Percentiles rank a stretch among this genome's conserved stretches.
These are phyloP conservation scores for Colletotrichum navitas DNA, from an alignment of 2,329 filamentous ascomycete genomes.

Conservation along the genomic window DNA sequence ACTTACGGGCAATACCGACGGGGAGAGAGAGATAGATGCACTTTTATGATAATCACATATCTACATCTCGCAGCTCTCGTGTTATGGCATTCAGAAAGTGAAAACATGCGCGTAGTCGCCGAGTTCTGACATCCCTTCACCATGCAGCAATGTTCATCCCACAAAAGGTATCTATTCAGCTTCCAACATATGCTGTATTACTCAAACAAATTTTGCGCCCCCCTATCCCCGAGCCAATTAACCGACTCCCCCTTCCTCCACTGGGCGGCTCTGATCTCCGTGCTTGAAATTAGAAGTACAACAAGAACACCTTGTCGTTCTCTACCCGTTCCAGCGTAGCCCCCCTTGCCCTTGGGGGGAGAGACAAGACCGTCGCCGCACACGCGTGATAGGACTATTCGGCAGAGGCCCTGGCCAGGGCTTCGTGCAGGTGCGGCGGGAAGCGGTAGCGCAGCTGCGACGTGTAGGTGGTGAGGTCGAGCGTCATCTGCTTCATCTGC, in stretches of 20 bases:
- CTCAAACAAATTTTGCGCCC: slow-evolving; percentile 30
- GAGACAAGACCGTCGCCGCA: background rate
- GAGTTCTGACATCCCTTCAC: background rate
- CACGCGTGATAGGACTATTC: slow-evolving; percentile 59
- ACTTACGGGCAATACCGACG: background rate
- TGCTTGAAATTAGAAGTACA: background rate
- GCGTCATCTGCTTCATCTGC: slow-evolving; percentile 81
- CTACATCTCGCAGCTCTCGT: background rate
- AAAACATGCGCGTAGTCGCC: background rate
- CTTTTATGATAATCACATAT: background rate
- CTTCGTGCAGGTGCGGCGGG: slow-evolving; percentile 88
- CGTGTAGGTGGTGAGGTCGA: slow-evolving; percentile 94
- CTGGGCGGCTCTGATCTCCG: background rate
- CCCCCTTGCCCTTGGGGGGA: background rate
- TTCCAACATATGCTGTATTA: slow-evolving; percentile 28
- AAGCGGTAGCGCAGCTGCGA: slow-evolving; percentile 93
- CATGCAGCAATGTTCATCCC: background rate
- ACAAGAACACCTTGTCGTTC: background rate
- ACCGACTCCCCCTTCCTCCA: background rate
- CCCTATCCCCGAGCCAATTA: background rate
- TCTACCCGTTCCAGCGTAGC: background rate
- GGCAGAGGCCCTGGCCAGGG: slow-evolving; percentile 83
- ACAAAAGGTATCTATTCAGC: slow-evolving; percentile 24
- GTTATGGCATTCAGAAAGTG: background rate
- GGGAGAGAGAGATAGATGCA: background rate